Percentiles rank a stretch among this genome's conserved stretches.
Conservation (phyloP, 75 land plant species). For the Selaginella moellendorffii region DNA sequence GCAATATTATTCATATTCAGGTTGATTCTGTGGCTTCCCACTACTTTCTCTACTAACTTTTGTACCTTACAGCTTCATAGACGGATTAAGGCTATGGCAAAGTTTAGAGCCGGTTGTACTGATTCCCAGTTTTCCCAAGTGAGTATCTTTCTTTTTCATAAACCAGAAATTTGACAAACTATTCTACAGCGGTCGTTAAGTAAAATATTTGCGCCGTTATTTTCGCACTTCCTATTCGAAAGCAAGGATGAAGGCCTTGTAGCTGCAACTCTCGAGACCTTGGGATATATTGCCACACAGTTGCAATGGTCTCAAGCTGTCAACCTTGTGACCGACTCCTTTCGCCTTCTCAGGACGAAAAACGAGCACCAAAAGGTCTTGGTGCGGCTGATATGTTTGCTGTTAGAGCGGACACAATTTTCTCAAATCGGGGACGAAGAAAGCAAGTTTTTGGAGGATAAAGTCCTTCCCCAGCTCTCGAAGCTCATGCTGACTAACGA, state of each 20-base stretch:
- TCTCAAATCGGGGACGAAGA: constrained; percentile 8
- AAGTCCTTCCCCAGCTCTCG: constrained; percentile 58
- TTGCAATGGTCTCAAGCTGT: constrained; percentile 66
- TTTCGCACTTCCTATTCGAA: constrained; percentile 60
- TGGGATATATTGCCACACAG: constrained; percentile 51
- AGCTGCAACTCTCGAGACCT: constrained; percentile 49
- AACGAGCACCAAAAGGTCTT: constrained; percentile 50
- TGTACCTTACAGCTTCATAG: constrained; percentile 49
- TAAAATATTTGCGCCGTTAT: constrained; percentile 72
- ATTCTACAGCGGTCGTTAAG: constrained; percentile 31
- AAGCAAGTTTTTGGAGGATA: constrained; percentile 24
- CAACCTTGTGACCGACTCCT: constrained; percentile 38
- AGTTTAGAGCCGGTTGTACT: constrained; percentile 38
- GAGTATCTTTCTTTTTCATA: not conserved
- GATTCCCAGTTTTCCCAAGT: constrained; percentile 48
- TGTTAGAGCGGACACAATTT: constrained; percentile 64
- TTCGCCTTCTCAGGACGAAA: constrained; percentile 35
- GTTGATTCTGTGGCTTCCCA: constrained; percentile 16
- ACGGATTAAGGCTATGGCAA: constrained; percentile 63
- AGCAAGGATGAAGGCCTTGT: constrained; percentile 68
- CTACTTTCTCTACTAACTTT: not conserved
- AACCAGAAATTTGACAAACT: constrained; percentile 8
- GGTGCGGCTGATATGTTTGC: constrained; percentile 43
- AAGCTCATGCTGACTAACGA: constrained; percentile 44
- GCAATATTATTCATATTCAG: constrained; percentile 76